Evolutionary conservation across 192 early-diverging fungal genomes (phyloP).

Genomic region (Paraglomus occultum): DNA sequence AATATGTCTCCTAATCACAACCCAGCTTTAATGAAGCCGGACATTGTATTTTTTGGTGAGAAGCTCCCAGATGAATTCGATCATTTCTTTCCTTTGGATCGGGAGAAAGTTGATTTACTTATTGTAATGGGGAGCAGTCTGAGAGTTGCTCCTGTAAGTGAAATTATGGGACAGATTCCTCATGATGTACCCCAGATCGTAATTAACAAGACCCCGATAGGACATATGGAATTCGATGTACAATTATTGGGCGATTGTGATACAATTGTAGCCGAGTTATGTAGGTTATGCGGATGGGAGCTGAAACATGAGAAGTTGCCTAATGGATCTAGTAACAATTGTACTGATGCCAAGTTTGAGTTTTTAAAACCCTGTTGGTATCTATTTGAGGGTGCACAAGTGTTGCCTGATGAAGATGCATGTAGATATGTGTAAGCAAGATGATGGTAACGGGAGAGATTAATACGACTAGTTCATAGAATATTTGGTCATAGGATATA

Average conservation of each 20-base stretch:
- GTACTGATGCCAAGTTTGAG: slow-evolving; percentile 29
- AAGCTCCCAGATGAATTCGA: slow-evolving; percentile 83
- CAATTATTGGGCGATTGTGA: slow-evolving; percentile 86
- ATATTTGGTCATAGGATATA: no score
- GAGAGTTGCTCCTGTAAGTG: slow-evolving; percentile 91
- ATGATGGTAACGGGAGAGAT: no score
- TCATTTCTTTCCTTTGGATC: slow-evolving; percentile 65
- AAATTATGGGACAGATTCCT: slow-evolving; percentile 84
- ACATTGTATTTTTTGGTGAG: slow-evolving; percentile 98
- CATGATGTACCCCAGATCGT: slow-evolving; percentile 83
- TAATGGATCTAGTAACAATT: slow-evolving; percentile 43
- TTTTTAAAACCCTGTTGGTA: slow-evolving; percentile 42
- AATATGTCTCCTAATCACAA: slow-evolving; percentile 52
- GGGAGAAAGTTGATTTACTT: slow-evolving; percentile 77
- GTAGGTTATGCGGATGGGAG: slow-evolving; percentile 74
- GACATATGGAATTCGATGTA: slow-evolving; percentile 87
- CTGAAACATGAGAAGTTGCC: slow-evolving; percentile 63
- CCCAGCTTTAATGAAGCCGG: slow-evolving; percentile 84
- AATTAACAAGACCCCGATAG: slow-evolving; percentile 87
- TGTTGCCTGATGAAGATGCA: slow-evolving; percentile 9
- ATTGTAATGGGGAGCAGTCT: slow-evolving; percentile 96
- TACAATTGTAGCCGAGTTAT: slow-evolving; percentile 75
- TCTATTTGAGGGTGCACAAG: slow-evolving; percentile 50
- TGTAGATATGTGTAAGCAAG: no score
- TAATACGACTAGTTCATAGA: no score